These are phyloP conservation scores for Zymoseptoria passerinii DNA, from an alignment of 2,329 filamentous ascomycete species.

Conservation along the genomic window DNA sequence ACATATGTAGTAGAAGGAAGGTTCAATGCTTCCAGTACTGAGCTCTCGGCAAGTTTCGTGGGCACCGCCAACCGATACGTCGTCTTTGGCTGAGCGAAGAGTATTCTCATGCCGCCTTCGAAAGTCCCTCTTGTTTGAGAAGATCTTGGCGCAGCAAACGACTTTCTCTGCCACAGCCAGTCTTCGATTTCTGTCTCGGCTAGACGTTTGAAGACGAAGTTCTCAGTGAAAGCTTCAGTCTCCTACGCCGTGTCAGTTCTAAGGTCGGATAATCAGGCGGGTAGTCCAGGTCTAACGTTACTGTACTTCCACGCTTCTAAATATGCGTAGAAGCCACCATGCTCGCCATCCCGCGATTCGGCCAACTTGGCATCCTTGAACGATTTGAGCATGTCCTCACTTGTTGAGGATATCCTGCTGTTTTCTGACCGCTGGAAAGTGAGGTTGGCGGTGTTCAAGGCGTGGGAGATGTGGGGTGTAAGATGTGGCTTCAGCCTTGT, in stretches of 20 bases:
- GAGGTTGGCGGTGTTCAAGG: too few species aligned
- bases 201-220: not conserved
- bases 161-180: not conserved
- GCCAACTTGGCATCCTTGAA: not conserved
- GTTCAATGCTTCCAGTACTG: constrained; percentile 2
- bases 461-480: too few species aligned
- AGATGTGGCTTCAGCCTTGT: not conserved
- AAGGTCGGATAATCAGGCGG: not conserved
- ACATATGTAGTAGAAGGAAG: constrained; percentile 3
- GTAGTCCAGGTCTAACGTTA: not conserved
- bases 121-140: not conserved
- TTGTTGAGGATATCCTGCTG: not conserved
- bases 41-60: not conserved
- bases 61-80: constrained; percentile 1
- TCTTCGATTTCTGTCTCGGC: constrained; percentile 2
- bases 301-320: constrained; percentile 2
- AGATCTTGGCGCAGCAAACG: not conserved
- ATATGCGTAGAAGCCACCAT: not conserved
- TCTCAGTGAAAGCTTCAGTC: not conserved
- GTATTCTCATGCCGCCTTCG: constrained; percentile 3
- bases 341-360: not conserved
- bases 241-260: not conserved
- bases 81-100: constrained; percentile 7
- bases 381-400: constrained; percentile 1
- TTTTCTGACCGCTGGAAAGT: not conserved